A percentile compares a stretch with the other conserved stretches of the same genome.
Evolutionary conservation across 2,329 filamentous ascomycete species (phyloP).

Genomic region (Aspergillus alliaceus): DNA sequence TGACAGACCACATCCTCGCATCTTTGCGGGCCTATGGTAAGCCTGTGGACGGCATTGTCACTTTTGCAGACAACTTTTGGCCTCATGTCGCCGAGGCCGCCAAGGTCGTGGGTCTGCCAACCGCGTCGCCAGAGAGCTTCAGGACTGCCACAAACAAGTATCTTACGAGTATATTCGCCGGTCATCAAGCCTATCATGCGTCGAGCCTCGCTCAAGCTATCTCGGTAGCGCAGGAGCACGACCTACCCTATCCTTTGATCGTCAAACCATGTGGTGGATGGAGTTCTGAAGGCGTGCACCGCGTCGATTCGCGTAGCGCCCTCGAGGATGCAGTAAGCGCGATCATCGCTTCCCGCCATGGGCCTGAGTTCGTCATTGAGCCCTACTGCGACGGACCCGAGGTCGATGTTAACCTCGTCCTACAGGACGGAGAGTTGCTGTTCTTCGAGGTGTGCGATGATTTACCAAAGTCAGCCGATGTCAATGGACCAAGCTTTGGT

Average conservation of each 20-base stretch:
- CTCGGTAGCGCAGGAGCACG: not conserved
- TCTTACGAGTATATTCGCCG: not conserved
- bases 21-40: not conserved
- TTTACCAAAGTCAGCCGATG: conserved; percentile 11
- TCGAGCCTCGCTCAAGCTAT: not conserved
- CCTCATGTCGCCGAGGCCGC: not conserved
- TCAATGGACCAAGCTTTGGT: not conserved
- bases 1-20: not conserved
- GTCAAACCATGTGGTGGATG: not conserved
- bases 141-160: not conserved
- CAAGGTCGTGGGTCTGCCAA: not conserved
- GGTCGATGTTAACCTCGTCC: conserved; percentile 16
- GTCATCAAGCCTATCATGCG: not conserved
- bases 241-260: conserved; percentile 1
- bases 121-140: not conserved
- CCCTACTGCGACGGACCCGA: conserved; percentile 17
- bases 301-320: not conserved
- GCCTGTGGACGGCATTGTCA: not conserved
- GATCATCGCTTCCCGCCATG: not conserved
- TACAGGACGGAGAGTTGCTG: conserved; percentile 12
- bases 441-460: conserved; percentile 16
- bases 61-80: not conserved
- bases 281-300: not conserved
- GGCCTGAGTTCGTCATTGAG: conserved; percentile 7
- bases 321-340: not conserved